Evolutionary conservation across 257 asterid species (phyloP).

Genomic region (Solanum neorickii): DNA sequence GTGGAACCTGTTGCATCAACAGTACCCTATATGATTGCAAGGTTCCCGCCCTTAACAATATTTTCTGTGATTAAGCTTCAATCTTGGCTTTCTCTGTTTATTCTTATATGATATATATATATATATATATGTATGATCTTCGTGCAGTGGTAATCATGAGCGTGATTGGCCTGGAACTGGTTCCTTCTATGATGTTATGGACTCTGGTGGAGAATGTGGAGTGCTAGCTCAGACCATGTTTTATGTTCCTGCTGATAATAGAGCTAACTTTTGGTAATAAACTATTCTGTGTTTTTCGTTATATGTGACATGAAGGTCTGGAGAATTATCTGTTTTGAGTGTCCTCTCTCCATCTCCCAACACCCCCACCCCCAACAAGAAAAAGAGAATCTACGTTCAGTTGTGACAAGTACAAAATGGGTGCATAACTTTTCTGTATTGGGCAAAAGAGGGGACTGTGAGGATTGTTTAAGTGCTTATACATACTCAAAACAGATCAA

Average conservation of each 20-base stretch:
- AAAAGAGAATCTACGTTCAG: background rate
- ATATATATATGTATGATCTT: background rate
- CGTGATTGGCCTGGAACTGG: slow-evolving; percentile 35
- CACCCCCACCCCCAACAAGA: background rate
- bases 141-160: slow-evolving; percentile 41
- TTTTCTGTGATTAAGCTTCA: background rate
- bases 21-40: slow-evolving; percentile 79
- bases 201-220: slow-evolving; percentile 50
- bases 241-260: slow-evolving; percentile 33
- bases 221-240: slow-evolving; percentile 42
- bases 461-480: background rate
- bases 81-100: background rate
- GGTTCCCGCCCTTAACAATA: slow-evolving; percentile 24
- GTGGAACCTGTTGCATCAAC: slow-evolving; percentile 74
- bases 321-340: background rate
- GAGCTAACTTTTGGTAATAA: slow-evolving; percentile 44
- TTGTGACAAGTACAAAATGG: background rate
- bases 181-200: slow-evolving; percentile 20
- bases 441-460: background rate
- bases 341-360: background rate
- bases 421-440: background rate
- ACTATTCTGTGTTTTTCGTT: background rate
- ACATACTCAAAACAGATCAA: background rate
- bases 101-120: background rate
- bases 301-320: background rate